Evolutionary conservation across 2,329 filamentous ascomycete genomes (phyloP).

Genomic region (Dactylellina cionopaga): DNA sequence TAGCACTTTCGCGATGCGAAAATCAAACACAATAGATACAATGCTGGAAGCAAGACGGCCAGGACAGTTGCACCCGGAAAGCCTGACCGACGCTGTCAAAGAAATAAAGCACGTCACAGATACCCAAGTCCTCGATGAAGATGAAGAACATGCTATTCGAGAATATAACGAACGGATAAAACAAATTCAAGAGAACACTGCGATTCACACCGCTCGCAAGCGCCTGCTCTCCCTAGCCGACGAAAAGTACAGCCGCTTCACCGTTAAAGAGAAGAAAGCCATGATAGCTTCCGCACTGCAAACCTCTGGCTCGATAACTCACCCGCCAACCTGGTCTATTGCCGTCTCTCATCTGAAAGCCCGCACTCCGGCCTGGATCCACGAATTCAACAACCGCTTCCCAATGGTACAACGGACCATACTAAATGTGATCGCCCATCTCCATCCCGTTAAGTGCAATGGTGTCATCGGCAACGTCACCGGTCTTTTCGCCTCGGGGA

Average conservation of each 20-base stretch:
- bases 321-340: slow-evolving; percentile 47
- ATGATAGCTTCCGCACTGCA: slow-evolving; percentile 62
- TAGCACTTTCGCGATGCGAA: slow-evolving; percentile 50
- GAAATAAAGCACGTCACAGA: slow-evolving; percentile 59
- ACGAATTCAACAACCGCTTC: slow-evolving; percentile 51
- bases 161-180: slow-evolving; percentile 62
- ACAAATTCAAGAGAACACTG: slow-evolving; percentile 61
- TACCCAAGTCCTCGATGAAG: slow-evolving; percentile 56
- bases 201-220: slow-evolving; percentile 60
- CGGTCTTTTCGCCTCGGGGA: slow-evolving; percentile 64
- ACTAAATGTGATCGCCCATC: slow-evolving; percentile 65
- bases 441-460: slow-evolving; percentile 66
- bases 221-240: slow-evolving; percentile 57
- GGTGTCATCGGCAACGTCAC: slow-evolving; percentile 66
- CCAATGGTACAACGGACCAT: slow-evolving; percentile 58
- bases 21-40: slow-evolving; percentile 56
- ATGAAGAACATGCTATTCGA: slow-evolving; percentile 62
- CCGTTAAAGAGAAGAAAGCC: slow-evolving; percentile 61
- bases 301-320: slow-evolving; percentile 33
- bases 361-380: slow-evolving; percentile 36
- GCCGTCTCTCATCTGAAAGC: slow-evolving; percentile 43
- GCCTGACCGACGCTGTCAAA: slow-evolving; percentile 61
- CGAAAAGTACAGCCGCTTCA: slow-evolving; percentile 58
- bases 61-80: slow-evolving; percentile 59
- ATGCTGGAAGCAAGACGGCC: slow-evolving; percentile 62